These are phyloP conservation scores for Plantago lanceolata DNA, from an alignment of 305 asterid genomes.

Conservation along the genomic window DNA sequence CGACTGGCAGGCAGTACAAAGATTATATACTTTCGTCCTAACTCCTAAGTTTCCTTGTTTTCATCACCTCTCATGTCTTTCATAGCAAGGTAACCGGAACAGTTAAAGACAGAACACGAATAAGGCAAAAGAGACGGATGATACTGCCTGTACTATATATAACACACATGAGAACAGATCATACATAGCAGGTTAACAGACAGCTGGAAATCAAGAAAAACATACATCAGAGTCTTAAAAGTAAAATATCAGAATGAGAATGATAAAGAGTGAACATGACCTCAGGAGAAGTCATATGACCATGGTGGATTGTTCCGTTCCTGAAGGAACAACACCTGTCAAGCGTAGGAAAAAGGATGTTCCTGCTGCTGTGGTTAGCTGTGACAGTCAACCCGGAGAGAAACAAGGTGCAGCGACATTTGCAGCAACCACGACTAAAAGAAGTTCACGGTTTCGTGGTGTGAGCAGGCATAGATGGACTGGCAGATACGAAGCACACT, in stretches of 20 bases:
- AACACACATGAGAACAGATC: slow-evolving; percentile 15
- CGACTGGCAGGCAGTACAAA: neutral
- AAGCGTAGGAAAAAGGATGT: slow-evolving; percentile 55
- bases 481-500: slow-evolving; percentile 76
- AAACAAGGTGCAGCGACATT: slow-evolving; percentile 27
- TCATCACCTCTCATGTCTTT: slow-evolving; percentile 36
- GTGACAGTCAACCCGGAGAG: slow-evolving; percentile 21
- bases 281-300: slow-evolving; percentile 17
- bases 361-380: slow-evolving; percentile 8
- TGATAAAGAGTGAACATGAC: slow-evolving; percentile 43
- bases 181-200: slow-evolving; percentile 9
- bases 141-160: slow-evolving; percentile 21
- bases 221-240: neutral
- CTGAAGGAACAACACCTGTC: slow-evolving; percentile 28
- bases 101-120: slow-evolving; percentile 32
- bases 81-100: slow-evolving; percentile 23
- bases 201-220: slow-evolving; percentile 5
- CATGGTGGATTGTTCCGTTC: slow-evolving; percentile 24
- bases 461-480: slow-evolving; percentile 80
- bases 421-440: slow-evolving; percentile 53
- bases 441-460: slow-evolving; percentile 78
- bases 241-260: slow-evolving; percentile 29
- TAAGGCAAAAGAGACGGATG: slow-evolving; percentile 30
- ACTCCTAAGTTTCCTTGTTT: slow-evolving; percentile 26
- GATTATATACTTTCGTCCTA: neutral